Conservation (phyloP, 139 green algal species). For the Auxenochlorella pyrenoidosa region DNA sequence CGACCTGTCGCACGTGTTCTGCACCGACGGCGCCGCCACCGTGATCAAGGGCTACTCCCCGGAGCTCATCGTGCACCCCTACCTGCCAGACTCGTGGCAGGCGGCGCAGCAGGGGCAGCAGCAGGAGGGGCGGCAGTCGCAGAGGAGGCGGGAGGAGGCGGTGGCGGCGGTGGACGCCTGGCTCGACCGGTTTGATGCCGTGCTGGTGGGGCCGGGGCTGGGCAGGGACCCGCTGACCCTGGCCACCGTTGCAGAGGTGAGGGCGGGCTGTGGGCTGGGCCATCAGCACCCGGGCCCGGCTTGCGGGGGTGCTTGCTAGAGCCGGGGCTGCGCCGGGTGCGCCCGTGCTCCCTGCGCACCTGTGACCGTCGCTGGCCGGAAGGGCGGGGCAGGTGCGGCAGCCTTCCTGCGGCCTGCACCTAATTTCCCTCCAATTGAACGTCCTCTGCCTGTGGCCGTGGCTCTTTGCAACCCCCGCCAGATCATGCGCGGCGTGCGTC, state of each 20-base stretch:
- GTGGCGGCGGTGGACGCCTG: conserved; percentile 62
- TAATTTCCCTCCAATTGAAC: too few species aligned
- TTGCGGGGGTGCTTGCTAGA: too few species aligned
- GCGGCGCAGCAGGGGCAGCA: not conserved
- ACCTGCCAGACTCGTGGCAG: conserved; percentile 64
- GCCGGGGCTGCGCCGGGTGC: too few species aligned
- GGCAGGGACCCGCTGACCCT: conserved; percentile 66
- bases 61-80: conserved; percentile 96
- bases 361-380: too few species aligned
- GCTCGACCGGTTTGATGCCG: conserved; percentile 65
- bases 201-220: conserved; percentile 86
- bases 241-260: conserved; percentile 44
- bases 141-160: conserved; percentile 20
- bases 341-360: too few species aligned
- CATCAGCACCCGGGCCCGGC: too few species aligned
- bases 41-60: conserved; percentile 96
- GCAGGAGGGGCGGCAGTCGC: not conserved
- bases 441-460: not conserved
- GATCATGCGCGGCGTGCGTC: conserved; percentile 44
- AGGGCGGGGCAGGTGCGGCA: too few species aligned
- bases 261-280: not conserved
- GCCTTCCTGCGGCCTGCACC: not conserved
- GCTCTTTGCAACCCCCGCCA: not conserved
- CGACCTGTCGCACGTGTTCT: conserved; percentile 96
- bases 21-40: conserved; percentile 75